Conservation (phyloP, 176 grass and related monocot species). For the Triticum timopheevii region DNA sequence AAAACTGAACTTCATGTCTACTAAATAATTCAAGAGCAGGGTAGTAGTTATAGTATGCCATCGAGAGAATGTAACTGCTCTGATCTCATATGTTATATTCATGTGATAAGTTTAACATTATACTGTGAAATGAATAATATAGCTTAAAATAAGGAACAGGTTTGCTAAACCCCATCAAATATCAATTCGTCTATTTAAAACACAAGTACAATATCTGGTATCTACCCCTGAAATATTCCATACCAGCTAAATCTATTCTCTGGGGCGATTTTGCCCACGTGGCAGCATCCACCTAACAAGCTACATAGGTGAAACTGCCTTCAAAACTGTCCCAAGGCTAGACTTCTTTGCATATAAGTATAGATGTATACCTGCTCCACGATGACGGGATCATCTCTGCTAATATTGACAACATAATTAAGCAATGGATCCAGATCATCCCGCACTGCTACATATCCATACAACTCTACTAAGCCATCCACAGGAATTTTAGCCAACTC, state of each 20-base stretch:
- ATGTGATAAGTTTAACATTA: no score
- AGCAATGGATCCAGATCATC: neutral
- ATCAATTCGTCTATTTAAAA: no score
- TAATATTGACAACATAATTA: conserved; percentile 15
- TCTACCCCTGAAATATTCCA: neutral
- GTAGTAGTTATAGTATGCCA: no score
- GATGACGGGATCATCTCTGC: neutral
- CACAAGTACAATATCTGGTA: no score
- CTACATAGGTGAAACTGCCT: neutral
- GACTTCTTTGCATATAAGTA: neutral
- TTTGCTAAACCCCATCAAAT: no score
- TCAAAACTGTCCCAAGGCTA: neutral
- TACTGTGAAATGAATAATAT: no score
- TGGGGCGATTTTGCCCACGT: neutral
- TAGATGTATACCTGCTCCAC: neutral
- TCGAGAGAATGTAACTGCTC: no score
- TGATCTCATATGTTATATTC: no score
- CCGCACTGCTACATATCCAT: neutral
- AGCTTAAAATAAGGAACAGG: no score
- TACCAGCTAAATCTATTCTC: neutral
- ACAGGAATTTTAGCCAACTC: neutral
- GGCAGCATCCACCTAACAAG: neutral
- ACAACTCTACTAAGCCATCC: neutral
- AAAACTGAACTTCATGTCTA: no score
- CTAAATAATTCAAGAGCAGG: no score